Evolutionary conservation across 179 eudicot species (phyloP), one percentile per base, ranked within the genome.

Genomic region (Spinacia oleracea): DNA sequence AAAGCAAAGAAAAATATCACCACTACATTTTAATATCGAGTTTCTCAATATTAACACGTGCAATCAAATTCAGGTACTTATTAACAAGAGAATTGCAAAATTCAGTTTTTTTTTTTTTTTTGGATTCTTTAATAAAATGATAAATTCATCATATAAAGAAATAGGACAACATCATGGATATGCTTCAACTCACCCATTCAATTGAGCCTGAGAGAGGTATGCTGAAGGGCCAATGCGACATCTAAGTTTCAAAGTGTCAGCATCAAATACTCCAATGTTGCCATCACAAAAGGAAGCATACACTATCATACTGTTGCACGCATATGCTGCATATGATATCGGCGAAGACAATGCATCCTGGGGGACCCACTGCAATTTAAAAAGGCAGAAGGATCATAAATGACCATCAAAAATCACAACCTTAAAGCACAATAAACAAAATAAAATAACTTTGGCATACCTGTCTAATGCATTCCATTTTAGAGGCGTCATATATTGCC

Each of bases 381-480:
- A 34, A 63, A 15, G 29, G 43, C 75, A 76, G 34, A 70, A 82
- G n/a, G 58, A 43, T 55, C 29, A 29, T 29, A 73, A 56, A 34
- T 67, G 70, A 21, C 18, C 66, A 56, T 60, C 12, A 38, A 68
- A 43, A 75, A 62, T 6, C 31, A 0, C 15, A 59, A 21, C 16
- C 53, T 40, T 50, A 35, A 20, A 23, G 56, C 32, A 78, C 11
- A 70, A n/a, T 5, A 2, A 32, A 53, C 38, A 25, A 6, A 27
- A 15, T 32, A 0, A 58, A 38, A 27, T 16, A 18, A 58, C 16
- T 58, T 9, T 27, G 27, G 50, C 29, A 9, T 84, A 95, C 98
- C 97, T 91, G 97, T 55, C 87, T 88, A 71, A 93, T 83, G 80
- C 94, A 91, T 51, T 93, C 97, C 92, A 95, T 91, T 86, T 93